Conservation (phyloP, 208 protist genomes). For the Leishmania mexicana region DNA sequence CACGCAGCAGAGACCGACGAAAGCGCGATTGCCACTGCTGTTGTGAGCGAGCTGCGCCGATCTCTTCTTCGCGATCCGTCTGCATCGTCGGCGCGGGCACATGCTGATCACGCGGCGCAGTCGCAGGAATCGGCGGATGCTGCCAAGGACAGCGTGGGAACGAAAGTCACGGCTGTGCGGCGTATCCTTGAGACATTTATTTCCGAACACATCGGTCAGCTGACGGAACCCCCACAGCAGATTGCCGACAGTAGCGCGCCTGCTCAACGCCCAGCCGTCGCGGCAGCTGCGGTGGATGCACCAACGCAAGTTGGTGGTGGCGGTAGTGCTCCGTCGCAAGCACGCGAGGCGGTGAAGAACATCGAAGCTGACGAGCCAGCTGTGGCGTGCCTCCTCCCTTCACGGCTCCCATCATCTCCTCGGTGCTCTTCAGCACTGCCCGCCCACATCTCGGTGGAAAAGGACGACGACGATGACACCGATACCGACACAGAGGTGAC, state of each 20-base stretch:
- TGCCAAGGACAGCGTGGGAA: not conserved
- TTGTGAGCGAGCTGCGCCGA: not conserved
- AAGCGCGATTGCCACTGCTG: not conserved
- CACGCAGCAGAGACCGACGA: not conserved
- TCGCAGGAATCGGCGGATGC: not conserved
- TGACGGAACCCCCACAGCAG: no score
- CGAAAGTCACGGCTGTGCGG: not conserved
- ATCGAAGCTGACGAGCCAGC: not conserved
- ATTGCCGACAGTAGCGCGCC: not conserved
- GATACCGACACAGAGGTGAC: constrained; percentile 1
- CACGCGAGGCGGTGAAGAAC: not conserved
- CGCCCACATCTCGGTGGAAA: not conserved
- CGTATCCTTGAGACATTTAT: constrained; percentile 9
- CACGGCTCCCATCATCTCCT: not conserved
- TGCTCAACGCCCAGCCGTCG: not conserved
- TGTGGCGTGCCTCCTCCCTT: not conserved
- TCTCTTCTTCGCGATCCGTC: not conserved
- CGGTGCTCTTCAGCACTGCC: not conserved
- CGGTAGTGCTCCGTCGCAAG: not conserved
- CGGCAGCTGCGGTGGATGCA: not conserved
- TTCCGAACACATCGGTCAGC: constrained; percentile 2
- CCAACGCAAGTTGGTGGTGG: not conserved
- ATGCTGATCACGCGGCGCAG: not conserved
- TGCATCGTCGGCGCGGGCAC: not conserved
- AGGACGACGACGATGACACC: not conserved